A percentile compares a stretch with the other conserved stretches of the same genome.
Conservation (phyloP, 495 filamentous ascomycete species). For the Immersiella caudata region DNA sequence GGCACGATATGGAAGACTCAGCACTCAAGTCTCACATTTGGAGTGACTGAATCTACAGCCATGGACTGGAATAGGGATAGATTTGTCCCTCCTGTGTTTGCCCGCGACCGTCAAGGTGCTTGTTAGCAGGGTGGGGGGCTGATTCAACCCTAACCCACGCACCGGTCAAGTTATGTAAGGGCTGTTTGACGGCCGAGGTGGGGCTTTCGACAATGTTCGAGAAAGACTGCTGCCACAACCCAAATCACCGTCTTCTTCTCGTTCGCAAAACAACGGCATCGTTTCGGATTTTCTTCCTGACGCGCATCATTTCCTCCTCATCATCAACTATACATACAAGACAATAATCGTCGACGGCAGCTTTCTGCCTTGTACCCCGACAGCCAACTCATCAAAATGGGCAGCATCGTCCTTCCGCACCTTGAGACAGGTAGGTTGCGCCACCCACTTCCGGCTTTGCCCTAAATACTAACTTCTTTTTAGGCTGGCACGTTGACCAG, state of each 20-base stretch:
- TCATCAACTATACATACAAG: background rate
- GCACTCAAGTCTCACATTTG: no score
- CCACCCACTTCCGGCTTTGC: background rate
- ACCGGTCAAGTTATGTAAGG: constrained; percentile 1
- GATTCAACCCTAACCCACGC: constrained; percentile 12
- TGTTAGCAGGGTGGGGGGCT: background rate
- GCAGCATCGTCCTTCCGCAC: constrained; percentile 92
- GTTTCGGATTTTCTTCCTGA: background rate
- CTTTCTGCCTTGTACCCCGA: no score
- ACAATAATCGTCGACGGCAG: no score
- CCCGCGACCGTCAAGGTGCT: constrained; percentile 6
- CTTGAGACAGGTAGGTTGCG: constrained; percentile 62
- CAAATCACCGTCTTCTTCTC: background rate
- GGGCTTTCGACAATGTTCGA: constrained; percentile 17
- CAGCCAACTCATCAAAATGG: constrained; percentile 54
- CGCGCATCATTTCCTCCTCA: background rate
- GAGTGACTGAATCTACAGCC: no score
- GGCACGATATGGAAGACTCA: no score
- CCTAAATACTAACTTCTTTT: background rate
- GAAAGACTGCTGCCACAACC: background rate
- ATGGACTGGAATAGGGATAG: no score
- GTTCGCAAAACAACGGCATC: background rate
- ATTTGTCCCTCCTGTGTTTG: no score
- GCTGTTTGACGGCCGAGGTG: background rate
- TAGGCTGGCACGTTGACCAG: constrained; percentile 91